Base-by-base conservation (phyloP, 352 stramenopile species). In the Phytopythium mirpurense region DNA sequence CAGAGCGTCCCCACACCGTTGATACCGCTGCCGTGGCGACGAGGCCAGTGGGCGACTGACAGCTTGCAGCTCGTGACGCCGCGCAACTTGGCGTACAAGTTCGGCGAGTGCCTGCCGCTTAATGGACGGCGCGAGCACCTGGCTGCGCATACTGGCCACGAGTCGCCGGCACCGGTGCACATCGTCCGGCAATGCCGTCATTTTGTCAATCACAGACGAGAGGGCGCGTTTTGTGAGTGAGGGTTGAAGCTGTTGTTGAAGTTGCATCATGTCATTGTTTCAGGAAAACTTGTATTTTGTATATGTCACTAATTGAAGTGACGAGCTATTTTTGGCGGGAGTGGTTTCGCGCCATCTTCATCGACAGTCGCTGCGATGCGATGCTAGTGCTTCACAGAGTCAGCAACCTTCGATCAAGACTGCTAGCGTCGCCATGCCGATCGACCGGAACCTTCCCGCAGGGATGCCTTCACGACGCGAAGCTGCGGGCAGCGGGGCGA, bases 91-190 rank as follows among this genome's bases (percentile, higher is more conserved):
- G 15, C 42, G 11, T 19, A 70, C 61, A 11, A 80, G 45, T 18
- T 83, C 66, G 5, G 53, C 31, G 2, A 74, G 35, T 7, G 79
- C 53, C 36, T 75, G 53, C 26, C 76, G 61, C 16, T 76, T 70
- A 16, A 78, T 18, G 12, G 77, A 70, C 37, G 69, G 65, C 12
- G 62, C 57, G 49, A 77, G 47, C 10, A 86, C 67, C 10, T 83
- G 44, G 0, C 64, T 59, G 16, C 78, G 73, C 64, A 88, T 86
- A 12, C 54, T 57, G 19, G 60, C 58, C 14, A 86, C 78, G 45
- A 85, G 48, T 6, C 73, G 73, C 14, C 74, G 69, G 51, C 74
- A 85, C 56, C 63, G 63, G 48, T 74, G 69, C 44, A 85, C 59
- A 63, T 83, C 71, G n/a, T 74, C 50, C 10, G 47, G 16, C 26